phyloP scores from a whole-genome alignment of 2,329 filamentous ascomycete genomes.

The Alternaria consortialis region DNA sequence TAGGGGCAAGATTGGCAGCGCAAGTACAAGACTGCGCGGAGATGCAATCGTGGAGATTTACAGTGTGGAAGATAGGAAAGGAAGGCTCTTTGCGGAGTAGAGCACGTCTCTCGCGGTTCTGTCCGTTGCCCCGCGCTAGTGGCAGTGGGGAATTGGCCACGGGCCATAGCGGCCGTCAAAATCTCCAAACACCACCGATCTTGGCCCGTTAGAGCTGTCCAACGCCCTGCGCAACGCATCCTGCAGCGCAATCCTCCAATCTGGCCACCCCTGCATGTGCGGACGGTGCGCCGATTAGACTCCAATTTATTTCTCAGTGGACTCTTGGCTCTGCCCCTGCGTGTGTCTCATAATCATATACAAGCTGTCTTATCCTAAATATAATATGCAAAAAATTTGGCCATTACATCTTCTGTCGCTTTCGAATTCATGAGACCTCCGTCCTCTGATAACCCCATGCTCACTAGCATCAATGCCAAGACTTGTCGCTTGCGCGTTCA shows the following conservation, averaged over 20 bases:
- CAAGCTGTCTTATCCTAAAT: not conserved
- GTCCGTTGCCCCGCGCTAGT: slow-evolving; percentile 19
- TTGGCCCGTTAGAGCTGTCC: not conserved
- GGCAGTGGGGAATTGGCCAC: slow-evolving; percentile 19
- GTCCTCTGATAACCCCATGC: not conserved
- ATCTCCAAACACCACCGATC: slow-evolving; percentile 17
- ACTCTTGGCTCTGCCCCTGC: not conserved
- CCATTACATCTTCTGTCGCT: not conserved
- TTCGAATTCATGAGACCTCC: not conserved
- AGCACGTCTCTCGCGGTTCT: not conserved
- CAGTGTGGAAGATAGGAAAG: not conserved
- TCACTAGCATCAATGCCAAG: slow-evolving; percentile 2
- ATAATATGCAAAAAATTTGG: not conserved
- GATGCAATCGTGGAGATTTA: not conserved
- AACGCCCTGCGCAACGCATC: slow-evolving; percentile 20
- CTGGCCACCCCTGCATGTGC: slow-evolving; percentile 20
- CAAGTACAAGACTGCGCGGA: not conserved
- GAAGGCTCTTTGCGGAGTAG: not conserved
- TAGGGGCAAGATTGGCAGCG: not conserved
- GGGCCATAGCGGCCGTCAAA: slow-evolving; percentile 6
- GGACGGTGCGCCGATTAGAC: not conserved
- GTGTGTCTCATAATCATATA: not conserved
- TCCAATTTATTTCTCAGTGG: not conserved
- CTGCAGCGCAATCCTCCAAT: slow-evolving; percentile 20
- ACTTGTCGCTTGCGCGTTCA: slow-evolving; percentile 3